phyloP scores from a whole-genome alignment of 495 filamentous ascomycete genomes.

The Xylaria venustula region DNA sequence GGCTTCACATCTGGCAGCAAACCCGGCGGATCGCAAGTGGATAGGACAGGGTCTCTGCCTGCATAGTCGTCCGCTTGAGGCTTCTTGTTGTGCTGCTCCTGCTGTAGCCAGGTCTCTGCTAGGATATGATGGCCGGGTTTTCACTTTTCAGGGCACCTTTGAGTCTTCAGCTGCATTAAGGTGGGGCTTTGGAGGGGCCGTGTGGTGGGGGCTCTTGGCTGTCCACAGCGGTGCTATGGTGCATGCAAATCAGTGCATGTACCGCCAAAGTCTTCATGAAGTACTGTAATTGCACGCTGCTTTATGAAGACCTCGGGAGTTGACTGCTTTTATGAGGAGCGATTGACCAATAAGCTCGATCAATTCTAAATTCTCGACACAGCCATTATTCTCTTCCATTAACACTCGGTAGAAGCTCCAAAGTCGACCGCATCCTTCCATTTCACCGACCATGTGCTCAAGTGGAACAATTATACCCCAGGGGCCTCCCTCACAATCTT shows the following conservation, averaged over 20 bases:
- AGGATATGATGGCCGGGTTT: too few species aligned
- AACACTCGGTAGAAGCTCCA: neutral
- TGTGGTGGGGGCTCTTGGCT: neutral
- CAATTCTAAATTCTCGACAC: neutral
- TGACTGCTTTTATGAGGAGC: neutral
- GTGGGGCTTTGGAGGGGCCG: neutral
- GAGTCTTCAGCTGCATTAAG: too few species aligned
- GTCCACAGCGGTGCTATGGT: neutral
- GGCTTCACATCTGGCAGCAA: neutral
- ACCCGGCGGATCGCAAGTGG: too few species aligned
- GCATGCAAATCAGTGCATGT: too few species aligned
- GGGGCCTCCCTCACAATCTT: too few species aligned
- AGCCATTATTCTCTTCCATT: neutral
- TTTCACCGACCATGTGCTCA: neutral
- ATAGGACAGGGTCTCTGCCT: neutral
- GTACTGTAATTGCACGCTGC: neutral
- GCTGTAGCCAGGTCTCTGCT: neutral
- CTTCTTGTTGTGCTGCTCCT: too few species aligned
- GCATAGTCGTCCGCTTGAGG: too few species aligned
- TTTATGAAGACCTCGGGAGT: neutral
- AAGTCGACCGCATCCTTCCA: neutral
- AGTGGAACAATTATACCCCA: too few species aligned
- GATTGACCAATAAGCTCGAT: slow-evolving; percentile 1
- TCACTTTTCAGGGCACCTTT: too few species aligned
- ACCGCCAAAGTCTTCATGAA: neutral